phyloP scores from a whole-genome alignment of 1,139 yeast genomes.

The Geotrichum phurueaensis region DNA sequence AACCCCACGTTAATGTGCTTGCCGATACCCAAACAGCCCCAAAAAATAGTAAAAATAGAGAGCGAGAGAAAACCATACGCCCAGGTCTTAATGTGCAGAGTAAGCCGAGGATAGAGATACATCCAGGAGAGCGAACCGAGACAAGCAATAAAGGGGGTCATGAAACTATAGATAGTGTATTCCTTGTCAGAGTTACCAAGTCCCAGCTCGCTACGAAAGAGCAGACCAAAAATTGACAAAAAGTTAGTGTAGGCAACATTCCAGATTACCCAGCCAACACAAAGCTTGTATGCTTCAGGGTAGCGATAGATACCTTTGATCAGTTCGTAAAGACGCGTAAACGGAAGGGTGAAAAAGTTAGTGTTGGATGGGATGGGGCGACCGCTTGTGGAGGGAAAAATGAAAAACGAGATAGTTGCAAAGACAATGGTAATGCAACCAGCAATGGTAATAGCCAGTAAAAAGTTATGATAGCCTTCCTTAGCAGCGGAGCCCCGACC shows the following conservation, averaged over 20 bases:
- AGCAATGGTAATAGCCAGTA: constrained; percentile 42
- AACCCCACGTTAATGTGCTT: constrained; percentile 35
- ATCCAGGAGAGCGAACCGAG: constrained; percentile 42
- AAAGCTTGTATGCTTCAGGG: constrained; percentile 40
- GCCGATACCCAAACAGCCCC: constrained; percentile 43
- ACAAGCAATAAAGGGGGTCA: constrained; percentile 38
- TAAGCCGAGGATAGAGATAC: constrained; percentile 35
- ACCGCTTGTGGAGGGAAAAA: constrained; percentile 38
- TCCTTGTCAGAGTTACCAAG: constrained; percentile 41
- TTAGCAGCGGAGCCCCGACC: constrained; percentile 32
- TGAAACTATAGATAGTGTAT: constrained; percentile 41
- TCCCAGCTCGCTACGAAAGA: constrained; percentile 43
- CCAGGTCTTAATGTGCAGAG: constrained; percentile 37
- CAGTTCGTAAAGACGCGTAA: constrained; percentile 33
- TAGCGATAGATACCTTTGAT: constrained; percentile 33
- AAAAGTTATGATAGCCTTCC: constrained; percentile 36
- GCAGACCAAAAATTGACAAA: constrained; percentile 37
- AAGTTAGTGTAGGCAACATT: constrained; percentile 40
- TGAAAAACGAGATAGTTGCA: constrained; percentile 32
- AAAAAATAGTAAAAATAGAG: constrained; percentile 38
- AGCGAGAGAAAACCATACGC: constrained; percentile 35
- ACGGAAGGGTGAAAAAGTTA: constrained; percentile 29
- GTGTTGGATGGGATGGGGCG: constrained; percentile 32
- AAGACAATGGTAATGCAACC: constrained; percentile 38
- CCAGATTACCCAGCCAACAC: constrained; percentile 46